Evolutionary conservation across 1,139 yeast genomes (phyloP).

Genomic region (Pichia sp.): DNA sequence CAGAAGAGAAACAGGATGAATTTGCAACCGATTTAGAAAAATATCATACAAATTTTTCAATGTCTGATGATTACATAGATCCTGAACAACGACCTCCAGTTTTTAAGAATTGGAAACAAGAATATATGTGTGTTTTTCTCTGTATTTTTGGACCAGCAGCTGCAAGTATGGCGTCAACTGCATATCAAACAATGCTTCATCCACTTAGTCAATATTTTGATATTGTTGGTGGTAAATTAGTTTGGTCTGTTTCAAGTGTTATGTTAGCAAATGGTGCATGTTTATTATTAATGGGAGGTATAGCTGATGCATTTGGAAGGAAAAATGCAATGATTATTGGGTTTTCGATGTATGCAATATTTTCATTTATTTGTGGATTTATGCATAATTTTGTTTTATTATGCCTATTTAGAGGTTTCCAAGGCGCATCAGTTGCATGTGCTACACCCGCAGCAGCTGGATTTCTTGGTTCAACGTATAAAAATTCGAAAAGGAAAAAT

Average conservation of each 20-base stretch:
- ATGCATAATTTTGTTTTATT: constrained; percentile 32
- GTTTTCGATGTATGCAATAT: constrained; percentile 30
- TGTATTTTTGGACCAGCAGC: constrained; percentile 37
- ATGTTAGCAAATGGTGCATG: constrained; percentile 38
- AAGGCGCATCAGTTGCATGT: constrained; percentile 37
- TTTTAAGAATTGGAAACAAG: constrained; percentile 26
- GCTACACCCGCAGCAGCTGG: constrained; percentile 42
- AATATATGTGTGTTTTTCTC: constrained; percentile 27
- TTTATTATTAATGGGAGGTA: constrained; percentile 36
- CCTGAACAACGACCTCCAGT: constrained; percentile 30
- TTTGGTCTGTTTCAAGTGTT: constrained; percentile 38
- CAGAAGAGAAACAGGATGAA: neutral
- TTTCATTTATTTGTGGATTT: constrained; percentile 36
- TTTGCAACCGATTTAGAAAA: constrained; percentile 8
- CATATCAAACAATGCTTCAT: constrained; percentile 32
- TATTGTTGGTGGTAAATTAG: constrained; percentile 34
- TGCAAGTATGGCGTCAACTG: constrained; percentile 33
- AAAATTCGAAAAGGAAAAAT: constrained; percentile 35
- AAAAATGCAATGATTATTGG: constrained; percentile 32
- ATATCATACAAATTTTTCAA: constrained; percentile 8
- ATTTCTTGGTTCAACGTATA: constrained; percentile 35
- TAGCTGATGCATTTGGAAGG: constrained; percentile 41
- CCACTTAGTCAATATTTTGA: constrained; percentile 31
- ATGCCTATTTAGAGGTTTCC: constrained; percentile 36
- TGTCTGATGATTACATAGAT: constrained; percentile 15